Percentiles rank a stretch among this genome's conserved stretches.
phyloP scores from a whole-genome alignment of 2,329 filamentous ascomycete genomes.

The Aspergillus vadensis region DNA sequence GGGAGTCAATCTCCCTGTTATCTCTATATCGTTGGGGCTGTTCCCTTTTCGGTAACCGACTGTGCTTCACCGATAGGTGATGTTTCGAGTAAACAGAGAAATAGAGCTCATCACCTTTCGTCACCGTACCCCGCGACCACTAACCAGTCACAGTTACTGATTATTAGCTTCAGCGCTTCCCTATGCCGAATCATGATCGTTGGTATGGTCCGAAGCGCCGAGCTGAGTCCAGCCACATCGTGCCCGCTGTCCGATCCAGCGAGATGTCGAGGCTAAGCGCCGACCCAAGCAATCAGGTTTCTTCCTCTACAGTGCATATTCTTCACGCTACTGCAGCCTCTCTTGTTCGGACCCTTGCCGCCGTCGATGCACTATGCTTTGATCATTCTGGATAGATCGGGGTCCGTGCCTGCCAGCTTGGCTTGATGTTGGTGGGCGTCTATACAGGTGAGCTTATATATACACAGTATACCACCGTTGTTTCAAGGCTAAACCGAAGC shows the following conservation, averaged over 20 bases:
- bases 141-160: not conserved
- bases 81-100: not conserved
- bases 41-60: not conserved
- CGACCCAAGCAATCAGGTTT: conserved; percentile 20
- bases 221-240: not conserved
- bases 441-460: too few relatives aligned
- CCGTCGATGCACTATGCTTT: not conserved
- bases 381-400: too few relatives aligned
- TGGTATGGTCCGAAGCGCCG: not conserved
- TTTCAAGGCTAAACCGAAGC: too few relatives aligned
- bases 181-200: not conserved
- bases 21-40: not conserved
- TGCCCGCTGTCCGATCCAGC: conserved; percentile 26
- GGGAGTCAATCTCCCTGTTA: not conserved
- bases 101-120: not conserved
- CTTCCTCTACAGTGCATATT: conserved; percentile 21
- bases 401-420: too few relatives aligned
- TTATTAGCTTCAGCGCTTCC: not conserved
- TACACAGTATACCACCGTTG: too few relatives aligned
- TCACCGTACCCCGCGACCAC: not conserved
- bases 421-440: too few relatives aligned
- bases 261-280: conserved; percentile 30
- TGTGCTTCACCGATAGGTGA: not conserved
- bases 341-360: conserved; percentile 27
- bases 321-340: conserved; percentile 25